Evolutionary conservation across 108 stramenopile species (phyloP).

Genomic region (Cylindrotheca fusiformis): DNA sequence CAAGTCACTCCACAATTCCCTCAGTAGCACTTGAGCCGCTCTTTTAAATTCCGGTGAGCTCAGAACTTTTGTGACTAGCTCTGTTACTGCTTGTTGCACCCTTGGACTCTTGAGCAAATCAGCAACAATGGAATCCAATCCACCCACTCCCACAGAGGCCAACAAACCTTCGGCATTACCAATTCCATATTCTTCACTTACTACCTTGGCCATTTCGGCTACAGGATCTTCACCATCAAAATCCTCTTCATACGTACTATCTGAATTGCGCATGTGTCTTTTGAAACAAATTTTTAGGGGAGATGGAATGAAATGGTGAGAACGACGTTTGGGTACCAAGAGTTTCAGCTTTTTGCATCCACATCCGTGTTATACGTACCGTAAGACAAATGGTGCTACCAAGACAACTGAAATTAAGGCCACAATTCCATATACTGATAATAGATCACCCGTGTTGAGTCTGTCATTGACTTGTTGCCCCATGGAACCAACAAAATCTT

Average conservation of each 20-base stretch:
- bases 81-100: slow-evolving; percentile 43
- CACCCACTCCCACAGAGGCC: slow-evolving; percentile 5
- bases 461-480: slow-evolving; percentile 15
- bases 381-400: slow-evolving; percentile 19
- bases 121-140: slow-evolving; percentile 32
- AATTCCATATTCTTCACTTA: slow-evolving; percentile 8
- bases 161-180: background rate
- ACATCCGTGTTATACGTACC: slow-evolving; percentile 10
- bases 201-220: slow-evolving; percentile 33
- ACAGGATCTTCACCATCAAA: slow-evolving; percentile 44
- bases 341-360: background rate
- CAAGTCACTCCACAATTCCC: slow-evolving; percentile 73
- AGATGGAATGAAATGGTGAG: slow-evolving; percentile 6
- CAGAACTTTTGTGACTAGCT: slow-evolving; percentile 49
- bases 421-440: slow-evolving; percentile 31
- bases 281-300: background rate
- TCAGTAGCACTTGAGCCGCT: slow-evolving; percentile 52
- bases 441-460: slow-evolving; percentile 20
- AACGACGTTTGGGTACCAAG: background rate
- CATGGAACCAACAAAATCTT: slow-evolving; percentile 17
- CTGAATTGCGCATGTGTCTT: slow-evolving; percentile 34
- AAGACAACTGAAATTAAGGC: slow-evolving; percentile 18
- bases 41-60: slow-evolving; percentile 61
- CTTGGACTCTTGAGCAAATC: slow-evolving; percentile 36
- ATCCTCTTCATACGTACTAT: slow-evolving; percentile 18